A percentile compares a stretch with the other conserved stretches of the same genome.
Conservation (phyloP, 352 stramenopile species). For the Pythium scleroteichum region DNA sequence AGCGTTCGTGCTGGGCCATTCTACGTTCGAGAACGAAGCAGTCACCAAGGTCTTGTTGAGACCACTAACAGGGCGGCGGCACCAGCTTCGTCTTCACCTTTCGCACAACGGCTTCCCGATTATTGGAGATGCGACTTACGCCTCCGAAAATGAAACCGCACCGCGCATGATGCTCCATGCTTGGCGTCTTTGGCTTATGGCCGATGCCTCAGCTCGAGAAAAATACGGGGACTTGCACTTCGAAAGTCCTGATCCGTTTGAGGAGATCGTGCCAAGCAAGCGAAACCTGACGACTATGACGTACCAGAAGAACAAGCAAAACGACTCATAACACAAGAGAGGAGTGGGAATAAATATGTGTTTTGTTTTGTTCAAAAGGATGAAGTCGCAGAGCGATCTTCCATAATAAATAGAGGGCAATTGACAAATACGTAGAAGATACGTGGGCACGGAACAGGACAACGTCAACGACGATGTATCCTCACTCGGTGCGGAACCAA, state of each 20-base stretch:
- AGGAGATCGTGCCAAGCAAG: slow-evolving; percentile 51
- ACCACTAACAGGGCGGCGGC: slow-evolving; percentile 74
- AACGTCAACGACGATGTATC: neutral
- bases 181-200: slow-evolving; percentile 77
- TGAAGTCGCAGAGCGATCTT: neutral
- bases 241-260: slow-evolving; percentile 66
- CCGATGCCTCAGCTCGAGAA: slow-evolving; percentile 35
- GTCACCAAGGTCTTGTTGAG: slow-evolving; percentile 85
- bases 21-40: slow-evolving; percentile 43
- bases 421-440: neutral
- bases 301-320: slow-evolving; percentile 22
- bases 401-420: slow-evolving; percentile 17
- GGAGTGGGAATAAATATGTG: slow-evolving; percentile 20
- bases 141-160: slow-evolving; percentile 52
- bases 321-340: neutral
- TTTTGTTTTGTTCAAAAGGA: slow-evolving; percentile 5
- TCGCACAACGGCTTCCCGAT: slow-evolving; percentile 77
- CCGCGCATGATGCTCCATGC: slow-evolving; percentile 87
- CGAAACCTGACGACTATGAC: slow-evolving; percentile 68
- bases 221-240: slow-evolving; percentile 71
- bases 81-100: slow-evolving; percentile 85
- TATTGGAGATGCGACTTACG: slow-evolving; percentile 76
- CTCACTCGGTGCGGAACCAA: slow-evolving; percentile 35
- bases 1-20: slow-evolving; percentile 76
- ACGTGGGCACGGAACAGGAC: neutral